Conservation (phyloP, 2,329 filamentous ascomycete genomes). For the Corniculantispora saksenae region DNA sequence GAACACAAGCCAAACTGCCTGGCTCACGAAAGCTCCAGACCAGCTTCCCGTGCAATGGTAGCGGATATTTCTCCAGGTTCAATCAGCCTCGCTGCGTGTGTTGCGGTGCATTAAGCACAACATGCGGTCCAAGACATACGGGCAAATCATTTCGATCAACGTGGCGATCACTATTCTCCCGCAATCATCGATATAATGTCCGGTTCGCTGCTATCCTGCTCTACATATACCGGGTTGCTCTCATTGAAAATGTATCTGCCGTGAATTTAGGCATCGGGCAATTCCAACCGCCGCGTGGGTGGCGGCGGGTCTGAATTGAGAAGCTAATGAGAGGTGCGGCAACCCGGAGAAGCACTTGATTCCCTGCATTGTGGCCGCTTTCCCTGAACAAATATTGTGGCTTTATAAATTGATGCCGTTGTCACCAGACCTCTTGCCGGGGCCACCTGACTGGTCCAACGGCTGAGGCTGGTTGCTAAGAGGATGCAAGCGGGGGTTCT, state of each 20-base stretch:
- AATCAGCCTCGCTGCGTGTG: no score
- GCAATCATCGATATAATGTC: no score
- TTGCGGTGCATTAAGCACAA: no score
- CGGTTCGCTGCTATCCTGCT: no score
- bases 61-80: no score
- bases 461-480: not conserved
- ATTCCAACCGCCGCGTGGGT: not conserved
- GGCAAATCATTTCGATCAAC: no score
- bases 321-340: not conserved
- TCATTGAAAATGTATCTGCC: not conserved
- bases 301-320: not conserved
- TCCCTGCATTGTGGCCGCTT: not conserved
- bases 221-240: not conserved
- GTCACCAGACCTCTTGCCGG: constrained; percentile 15
- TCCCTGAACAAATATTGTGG: constrained; percentile 3
- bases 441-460: constrained; percentile 17
- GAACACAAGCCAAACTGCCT: no score
- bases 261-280: not conserved
- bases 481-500: constrained; percentile 12
- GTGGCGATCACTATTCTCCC: no score
- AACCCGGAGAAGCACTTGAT: not conserved
- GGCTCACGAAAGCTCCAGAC: no score
- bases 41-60: no score
- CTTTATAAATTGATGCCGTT: constrained; percentile 17
- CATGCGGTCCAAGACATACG: no score